Conservation (phyloP, 1,284 basidiomycete species). For the Moniliella sp. region DNA sequence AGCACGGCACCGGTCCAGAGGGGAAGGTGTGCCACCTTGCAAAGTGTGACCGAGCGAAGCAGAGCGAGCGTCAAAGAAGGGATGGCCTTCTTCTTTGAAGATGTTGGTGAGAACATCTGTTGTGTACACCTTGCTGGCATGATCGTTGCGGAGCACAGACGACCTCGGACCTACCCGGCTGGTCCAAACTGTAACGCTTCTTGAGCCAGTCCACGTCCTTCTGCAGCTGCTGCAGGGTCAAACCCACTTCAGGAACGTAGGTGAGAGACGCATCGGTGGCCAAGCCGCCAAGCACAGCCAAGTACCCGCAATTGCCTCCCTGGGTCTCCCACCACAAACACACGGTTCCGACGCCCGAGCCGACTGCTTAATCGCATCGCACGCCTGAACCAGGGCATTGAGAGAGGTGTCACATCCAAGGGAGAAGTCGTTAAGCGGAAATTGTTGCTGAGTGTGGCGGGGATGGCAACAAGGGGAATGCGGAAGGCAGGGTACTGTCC, state of each 20-base stretch:
- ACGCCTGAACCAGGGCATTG: constrained; percentile 89
- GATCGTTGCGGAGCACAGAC: constrained; percentile 64
- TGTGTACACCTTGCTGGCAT: constrained; percentile 64
- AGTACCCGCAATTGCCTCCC: constrained; percentile 83
- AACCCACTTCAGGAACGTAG: constrained; percentile 80
- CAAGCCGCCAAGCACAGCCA: constrained; percentile 79
- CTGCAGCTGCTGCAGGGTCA: constrained; percentile 57
- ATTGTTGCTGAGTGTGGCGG: constrained; percentile 86
- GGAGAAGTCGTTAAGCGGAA: constrained; percentile 85
- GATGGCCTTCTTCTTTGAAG: constrained; percentile 71
- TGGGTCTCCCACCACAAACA: constrained; percentile 93
- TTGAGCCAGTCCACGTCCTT: constrained; percentile 74
- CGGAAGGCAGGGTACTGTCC: constrained; percentile 70
- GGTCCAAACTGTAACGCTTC: constrained; percentile 62
- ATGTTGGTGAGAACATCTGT: constrained; percentile 82
- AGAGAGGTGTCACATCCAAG: constrained; percentile 82
- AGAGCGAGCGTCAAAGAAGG: constrained; percentile 76
- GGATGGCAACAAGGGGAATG: constrained; percentile 24
- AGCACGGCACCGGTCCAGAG: constrained; percentile 72
- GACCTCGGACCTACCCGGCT: constrained; percentile 68
- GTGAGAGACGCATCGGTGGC: constrained; percentile 78
- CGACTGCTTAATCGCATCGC: constrained; percentile 92
- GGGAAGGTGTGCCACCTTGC: constrained; percentile 82
- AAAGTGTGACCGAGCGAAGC: constrained; percentile 86
- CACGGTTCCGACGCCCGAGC: constrained; percentile 81